Evolutionary conservation across 2,329 filamentous ascomycete genomes (phyloP).

Genomic region (Botrytis deweyae): DNA sequence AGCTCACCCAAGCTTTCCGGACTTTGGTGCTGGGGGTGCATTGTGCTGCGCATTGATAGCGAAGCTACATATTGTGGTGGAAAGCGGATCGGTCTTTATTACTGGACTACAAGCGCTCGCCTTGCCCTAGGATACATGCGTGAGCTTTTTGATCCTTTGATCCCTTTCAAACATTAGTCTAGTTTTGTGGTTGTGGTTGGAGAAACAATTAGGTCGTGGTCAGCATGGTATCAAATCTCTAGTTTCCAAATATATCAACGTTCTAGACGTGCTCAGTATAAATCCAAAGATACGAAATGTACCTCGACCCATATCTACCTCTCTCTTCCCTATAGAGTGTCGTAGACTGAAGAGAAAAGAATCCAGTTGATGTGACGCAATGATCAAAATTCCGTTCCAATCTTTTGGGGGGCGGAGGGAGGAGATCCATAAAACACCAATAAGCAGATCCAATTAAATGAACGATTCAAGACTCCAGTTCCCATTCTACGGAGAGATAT

Average conservation of each 20-base stretch:
- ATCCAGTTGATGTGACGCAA: constrained; percentile 18
- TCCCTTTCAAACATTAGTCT: neutral
- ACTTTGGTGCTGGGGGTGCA: neutral
- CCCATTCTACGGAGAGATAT: neutral
- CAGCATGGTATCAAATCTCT: neutral
- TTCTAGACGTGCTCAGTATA: neutral
- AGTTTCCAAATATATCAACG: neutral
- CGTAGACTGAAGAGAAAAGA: neutral
- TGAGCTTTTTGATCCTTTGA: neutral
- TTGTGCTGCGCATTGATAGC: constrained; percentile 1
- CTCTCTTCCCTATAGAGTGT: neutral
- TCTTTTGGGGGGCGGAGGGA: neutral
- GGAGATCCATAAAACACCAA: constrained; percentile 3
- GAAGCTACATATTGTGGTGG: neutral
- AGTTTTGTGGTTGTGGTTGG: neutral
- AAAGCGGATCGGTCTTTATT: neutral
- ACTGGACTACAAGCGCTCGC: constrained; percentile 9
- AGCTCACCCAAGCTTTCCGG: constrained; percentile 4
- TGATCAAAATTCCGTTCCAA: constrained; percentile 1
- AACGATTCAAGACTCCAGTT: neutral
- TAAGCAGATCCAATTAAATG: neutral
- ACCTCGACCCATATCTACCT: neutral
- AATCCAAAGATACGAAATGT: neutral
- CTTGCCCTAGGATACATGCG: constrained; percentile 12
- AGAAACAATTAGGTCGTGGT: neutral